These are phyloP conservation scores for Suhomyces xylopsoci DNA, from an alignment of 805 yeast species.

Conservation along the genomic window DNA sequence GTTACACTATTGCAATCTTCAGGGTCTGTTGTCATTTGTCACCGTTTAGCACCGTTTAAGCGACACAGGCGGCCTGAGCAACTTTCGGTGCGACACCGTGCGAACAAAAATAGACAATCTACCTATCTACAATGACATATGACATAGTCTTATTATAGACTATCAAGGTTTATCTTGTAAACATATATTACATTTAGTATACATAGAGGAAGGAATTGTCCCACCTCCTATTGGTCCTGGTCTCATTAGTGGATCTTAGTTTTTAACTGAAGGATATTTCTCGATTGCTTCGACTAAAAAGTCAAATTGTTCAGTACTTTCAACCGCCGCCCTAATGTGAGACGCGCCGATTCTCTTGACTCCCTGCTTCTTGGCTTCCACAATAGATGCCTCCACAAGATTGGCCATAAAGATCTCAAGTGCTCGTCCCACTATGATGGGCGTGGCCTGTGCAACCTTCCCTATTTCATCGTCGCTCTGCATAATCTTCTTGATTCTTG, in stretches of 20 bases:
- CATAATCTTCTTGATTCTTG: slow-evolving; percentile 93
- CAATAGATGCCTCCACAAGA: slow-evolving; percentile 77
- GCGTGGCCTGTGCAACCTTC: slow-evolving; percentile 97
- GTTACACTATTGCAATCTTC: too few relatives aligned
- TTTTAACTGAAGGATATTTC: slow-evolving; percentile 50
- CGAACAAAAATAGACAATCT: neutral
- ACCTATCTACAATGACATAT: too few relatives aligned
- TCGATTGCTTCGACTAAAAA: slow-evolving; percentile 76
- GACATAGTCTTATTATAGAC: too few relatives aligned
- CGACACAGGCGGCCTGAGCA: neutral
- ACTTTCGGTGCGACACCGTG: neutral
- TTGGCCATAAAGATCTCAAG: slow-evolving; percentile 88
- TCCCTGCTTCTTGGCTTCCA: slow-evolving; percentile 71
- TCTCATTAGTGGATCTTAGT: slow-evolving; percentile 7
- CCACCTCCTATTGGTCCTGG: neutral
- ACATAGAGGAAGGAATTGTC: neutral
- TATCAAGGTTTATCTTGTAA: neutral
- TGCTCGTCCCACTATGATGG: slow-evolving; percentile 95
- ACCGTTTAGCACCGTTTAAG: neutral
- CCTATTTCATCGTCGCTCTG: slow-evolving; percentile 98
- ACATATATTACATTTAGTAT: neutral
- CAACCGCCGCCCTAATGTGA: slow-evolving; percentile 80
- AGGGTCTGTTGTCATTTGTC: neutral
- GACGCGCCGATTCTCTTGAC: slow-evolving; percentile 79
- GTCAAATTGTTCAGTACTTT: slow-evolving; percentile 86